Conservation (phyloP, 768 basidiomycete genomes). For the Agrocybe praecox region DNA sequence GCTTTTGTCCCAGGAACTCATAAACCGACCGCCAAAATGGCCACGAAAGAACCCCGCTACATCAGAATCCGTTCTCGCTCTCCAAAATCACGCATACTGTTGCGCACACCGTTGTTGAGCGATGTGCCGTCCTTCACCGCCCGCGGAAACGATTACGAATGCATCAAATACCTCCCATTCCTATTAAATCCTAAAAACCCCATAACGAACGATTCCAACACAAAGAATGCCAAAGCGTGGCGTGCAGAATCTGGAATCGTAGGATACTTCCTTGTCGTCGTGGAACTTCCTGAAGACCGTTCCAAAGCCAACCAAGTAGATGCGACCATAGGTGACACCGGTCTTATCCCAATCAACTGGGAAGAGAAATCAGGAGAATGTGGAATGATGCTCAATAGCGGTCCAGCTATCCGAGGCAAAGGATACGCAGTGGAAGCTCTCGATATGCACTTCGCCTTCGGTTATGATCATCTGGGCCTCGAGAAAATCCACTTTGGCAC, state of each 20-base stretch:
- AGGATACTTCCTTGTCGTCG: conserved; percentile 16
- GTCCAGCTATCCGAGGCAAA: conserved; percentile 16
- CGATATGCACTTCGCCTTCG: conserved; percentile 21
- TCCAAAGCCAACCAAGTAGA: background rate
- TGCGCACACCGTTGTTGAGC: conserved; percentile 18
- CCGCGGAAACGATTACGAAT: conserved; percentile 19
- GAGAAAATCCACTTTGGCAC: conserved; percentile 15
- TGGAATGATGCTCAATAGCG: conserved; percentile 24
- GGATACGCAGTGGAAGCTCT: conserved; percentile 20
- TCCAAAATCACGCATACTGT: conserved; percentile 14
- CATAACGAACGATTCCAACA: conserved; percentile 20
- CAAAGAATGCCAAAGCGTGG: conserved; percentile 16
- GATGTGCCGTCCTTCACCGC: conserved; percentile 17
- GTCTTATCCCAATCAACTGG: conserved; percentile 12
- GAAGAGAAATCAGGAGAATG: conserved; percentile 16
- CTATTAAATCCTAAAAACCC: conserved; percentile 11
- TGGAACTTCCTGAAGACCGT: conserved; percentile 9
- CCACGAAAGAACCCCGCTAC: conserved; percentile 1
- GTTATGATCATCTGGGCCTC: conserved; percentile 18
- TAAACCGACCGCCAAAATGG: background rate
- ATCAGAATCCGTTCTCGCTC: conserved; percentile 17
- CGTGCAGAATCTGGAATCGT: conserved; percentile 13
- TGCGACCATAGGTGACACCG: conserved; percentile 19
- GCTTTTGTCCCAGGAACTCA: too few relatives aligned
- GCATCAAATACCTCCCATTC: conserved; percentile 15